Evolutionary conservation across 2,329 filamentous ascomycete species (phyloP).

Genomic region (Dactylellina leptospora): DNA sequence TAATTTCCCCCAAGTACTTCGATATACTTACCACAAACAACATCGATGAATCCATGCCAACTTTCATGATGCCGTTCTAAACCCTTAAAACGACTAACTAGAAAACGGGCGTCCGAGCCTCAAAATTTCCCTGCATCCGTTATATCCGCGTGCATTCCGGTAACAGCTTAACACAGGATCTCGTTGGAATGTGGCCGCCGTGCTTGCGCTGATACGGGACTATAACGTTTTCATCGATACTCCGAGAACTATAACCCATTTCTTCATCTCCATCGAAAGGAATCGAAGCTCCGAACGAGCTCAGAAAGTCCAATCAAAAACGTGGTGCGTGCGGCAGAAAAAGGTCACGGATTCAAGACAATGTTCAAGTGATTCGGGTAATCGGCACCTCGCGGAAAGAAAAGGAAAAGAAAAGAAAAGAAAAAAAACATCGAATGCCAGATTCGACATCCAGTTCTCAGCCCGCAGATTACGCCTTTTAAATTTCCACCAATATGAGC

Average conservation of each 20-base stretch:
- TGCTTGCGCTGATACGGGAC: too few relatives aligned
- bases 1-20: too few relatives aligned
- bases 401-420: slow-evolving; percentile 8
- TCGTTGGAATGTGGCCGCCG: too few relatives aligned
- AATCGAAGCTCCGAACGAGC: neutral
- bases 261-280: neutral
- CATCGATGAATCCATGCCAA: neutral
- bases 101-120: slow-evolving; percentile 6
- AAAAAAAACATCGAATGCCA: neutral
- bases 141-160: too few relatives aligned
- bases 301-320: neutral
- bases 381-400: slow-evolving; percentile 18
- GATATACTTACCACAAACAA: too few relatives aligned
- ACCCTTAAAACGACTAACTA: neutral
- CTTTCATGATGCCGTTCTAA: neutral
- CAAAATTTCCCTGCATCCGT: neutral
- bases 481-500: slow-evolving; percentile 44
- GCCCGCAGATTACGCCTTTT: neutral
- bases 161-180: too few relatives aligned
- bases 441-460: neutral
- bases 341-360: neutral
- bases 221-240: slow-evolving; percentile 7
- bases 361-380: slow-evolving; percentile 6
- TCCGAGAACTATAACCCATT: neutral
- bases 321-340: neutral